Evolutionary conservation across 305 asterid genomes (phyloP), one percentile per base, ranked within the genome.

Genomic region (Solanum hybrid): DNA sequence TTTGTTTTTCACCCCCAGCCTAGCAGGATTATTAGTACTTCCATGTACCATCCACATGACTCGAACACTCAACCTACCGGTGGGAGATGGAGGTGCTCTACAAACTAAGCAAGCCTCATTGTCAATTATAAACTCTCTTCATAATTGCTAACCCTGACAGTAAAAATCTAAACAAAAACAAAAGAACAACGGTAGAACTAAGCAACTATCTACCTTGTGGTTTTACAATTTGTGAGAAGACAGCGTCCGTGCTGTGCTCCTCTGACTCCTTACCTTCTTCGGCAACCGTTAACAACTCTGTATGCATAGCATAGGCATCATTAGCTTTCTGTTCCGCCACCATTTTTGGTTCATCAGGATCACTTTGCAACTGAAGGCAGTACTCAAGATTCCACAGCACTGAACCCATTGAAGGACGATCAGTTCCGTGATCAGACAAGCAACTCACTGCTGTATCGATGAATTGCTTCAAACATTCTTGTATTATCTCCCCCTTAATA

Each of bases 401-500:
- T 5, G 94, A 88, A 12, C 95, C 97, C 96, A 95, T 95, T 22
- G 98, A 85, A 32, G 98, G 98, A 81, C 96, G 93, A 56, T 90
- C 89, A n/a, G 87, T 64, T 15, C 97, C 95, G 4, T 89, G 88
- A 37, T 95, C 96, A 14, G 93, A 90, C 92, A 95, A 92, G 87
- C 97, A 95, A 60, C 91, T 94, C 36, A 86, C 91, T 0, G 95
- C 95, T 24, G 93, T 93, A 84, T 92, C 93, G 3, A 89, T 78
- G 10, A 91, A 95, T 79, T 91, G 94, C 86, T 91, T 91, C 86
- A 95, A 87, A 89, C 97, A 95, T 38, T 94, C 92, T 4, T 17
- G 36, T 14, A 64, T 91, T 1, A 94, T 89, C 82, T 95, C 93
- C 10, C 69, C 91, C 71, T 32, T 93, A 22, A 94, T 92, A 38